These are phyloP conservation scores for Cystoisospora suis DNA, from an alignment of 169 alveolate species.

Conservation along the genomic window DNA sequence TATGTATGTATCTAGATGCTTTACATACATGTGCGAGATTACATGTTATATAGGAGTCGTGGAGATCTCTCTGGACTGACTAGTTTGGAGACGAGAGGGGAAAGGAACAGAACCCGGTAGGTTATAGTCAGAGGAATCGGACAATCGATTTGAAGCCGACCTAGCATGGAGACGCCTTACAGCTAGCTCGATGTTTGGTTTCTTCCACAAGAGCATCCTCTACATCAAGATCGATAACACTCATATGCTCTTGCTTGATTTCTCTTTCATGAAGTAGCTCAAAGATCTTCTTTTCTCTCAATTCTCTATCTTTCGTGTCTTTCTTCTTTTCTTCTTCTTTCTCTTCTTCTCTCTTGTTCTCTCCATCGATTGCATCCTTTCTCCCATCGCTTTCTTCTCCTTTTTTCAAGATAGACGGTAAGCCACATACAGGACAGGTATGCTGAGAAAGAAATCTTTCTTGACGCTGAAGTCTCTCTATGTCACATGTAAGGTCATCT, in stretches of 20 bases:
- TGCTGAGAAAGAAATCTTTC: background rate
- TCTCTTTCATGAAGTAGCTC: background rate
- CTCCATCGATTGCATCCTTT: background rate
- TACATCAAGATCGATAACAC: conserved; percentile 12
- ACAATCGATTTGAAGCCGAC: background rate
- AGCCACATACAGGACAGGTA: conserved; percentile 26
- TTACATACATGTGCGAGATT: background rate
- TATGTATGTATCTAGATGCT: background rate
- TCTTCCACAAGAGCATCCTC: conserved; percentile 1
- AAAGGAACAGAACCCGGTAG: background rate
- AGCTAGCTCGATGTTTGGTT: background rate
- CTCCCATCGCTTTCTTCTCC: background rate
- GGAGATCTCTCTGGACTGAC: no score
- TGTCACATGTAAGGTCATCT: background rate
- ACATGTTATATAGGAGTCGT: background rate
- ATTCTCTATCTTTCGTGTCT: background rate
- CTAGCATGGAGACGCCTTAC: background rate
- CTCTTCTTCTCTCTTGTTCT: background rate
- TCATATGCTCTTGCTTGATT: background rate
- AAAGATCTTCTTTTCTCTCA: background rate
- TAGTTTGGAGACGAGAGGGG: background rate
- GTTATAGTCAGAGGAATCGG: background rate
- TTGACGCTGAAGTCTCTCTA: background rate
- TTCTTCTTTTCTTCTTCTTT: background rate
- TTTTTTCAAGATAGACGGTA: background rate